Conservation (phyloP, 768 basidiomycete species). For the Nidula microcarpa region DNA sequence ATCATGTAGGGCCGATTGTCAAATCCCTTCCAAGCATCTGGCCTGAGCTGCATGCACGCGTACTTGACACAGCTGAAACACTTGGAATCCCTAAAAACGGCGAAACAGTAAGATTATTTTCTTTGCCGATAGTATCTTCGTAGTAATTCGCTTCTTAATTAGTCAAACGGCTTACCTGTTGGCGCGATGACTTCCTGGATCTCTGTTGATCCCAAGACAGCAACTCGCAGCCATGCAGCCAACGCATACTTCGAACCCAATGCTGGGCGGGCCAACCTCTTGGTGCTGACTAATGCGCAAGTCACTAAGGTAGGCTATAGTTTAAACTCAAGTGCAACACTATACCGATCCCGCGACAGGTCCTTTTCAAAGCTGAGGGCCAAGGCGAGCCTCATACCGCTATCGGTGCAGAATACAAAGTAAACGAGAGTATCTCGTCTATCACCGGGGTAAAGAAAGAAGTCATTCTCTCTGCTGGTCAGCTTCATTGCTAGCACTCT, state of each 20-base stretch:
- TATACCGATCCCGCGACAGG: background rate
- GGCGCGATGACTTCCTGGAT: constrained; percentile 4
- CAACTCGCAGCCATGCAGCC: constrained; percentile 21
- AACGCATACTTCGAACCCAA: constrained; percentile 20
- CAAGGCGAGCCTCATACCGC: background rate
- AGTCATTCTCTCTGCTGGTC: background rate
- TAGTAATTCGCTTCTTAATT: background rate
- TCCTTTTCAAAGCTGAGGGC: constrained; percentile 2
- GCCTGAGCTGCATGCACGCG: constrained; percentile 1
- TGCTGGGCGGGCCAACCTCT: constrained; percentile 15
- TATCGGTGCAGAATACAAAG: background rate
- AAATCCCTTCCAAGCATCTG: constrained; percentile 6
- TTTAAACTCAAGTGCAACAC: background rate
- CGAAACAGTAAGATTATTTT: constrained; percentile 3
- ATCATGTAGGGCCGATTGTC: constrained; percentile 4
- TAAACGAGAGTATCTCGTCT: background rate
- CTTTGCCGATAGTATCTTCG: background rate
- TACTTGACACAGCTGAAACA: constrained; percentile 3
- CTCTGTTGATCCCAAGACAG: constrained; percentile 14
- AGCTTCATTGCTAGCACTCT: background rate
- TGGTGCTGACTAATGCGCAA: constrained; percentile 14
- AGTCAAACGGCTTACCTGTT: constrained; percentile 6
- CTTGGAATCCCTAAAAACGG: constrained; percentile 7
- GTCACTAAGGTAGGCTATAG: constrained; percentile 4
- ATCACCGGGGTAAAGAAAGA: background rate